phyloP scores from a whole-genome alignment of 2,329 filamentous ascomycete genomes.

The Truncatella angustata region DNA sequence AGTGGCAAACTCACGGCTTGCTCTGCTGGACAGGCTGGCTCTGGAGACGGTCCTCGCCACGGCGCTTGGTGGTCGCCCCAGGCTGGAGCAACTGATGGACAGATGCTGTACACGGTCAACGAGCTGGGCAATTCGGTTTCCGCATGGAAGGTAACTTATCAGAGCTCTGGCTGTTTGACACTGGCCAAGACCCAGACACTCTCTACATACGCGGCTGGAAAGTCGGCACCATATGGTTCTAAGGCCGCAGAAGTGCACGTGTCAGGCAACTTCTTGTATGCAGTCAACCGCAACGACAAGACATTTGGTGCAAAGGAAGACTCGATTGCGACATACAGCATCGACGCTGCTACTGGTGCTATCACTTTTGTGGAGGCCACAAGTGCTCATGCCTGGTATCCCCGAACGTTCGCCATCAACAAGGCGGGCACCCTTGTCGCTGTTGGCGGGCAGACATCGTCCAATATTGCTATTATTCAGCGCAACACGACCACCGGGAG shows the following conservation, averaged over 20 bases:
- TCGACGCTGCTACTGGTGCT: slow-evolving; percentile 3
- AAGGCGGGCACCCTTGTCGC: slow-evolving; percentile 11
- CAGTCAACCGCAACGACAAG: slow-evolving; percentile 13
- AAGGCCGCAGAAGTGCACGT: slow-evolving; percentile 57
- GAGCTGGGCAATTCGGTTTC: slow-evolving; percentile 51
- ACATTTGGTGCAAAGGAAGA: slow-evolving; percentile 11
- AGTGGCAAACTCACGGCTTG: slow-evolving; percentile 46
- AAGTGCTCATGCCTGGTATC: slow-evolving; percentile 11
- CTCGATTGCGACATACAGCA: slow-evolving; percentile 11
- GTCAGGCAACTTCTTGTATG: slow-evolving; percentile 31
- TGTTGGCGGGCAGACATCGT: slow-evolving; percentile 13
- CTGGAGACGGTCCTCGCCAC: slow-evolving; percentile 53
- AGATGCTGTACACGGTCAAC: slow-evolving; percentile 41
- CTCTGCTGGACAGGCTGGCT: slow-evolving; percentile 35
- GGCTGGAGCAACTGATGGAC: slow-evolving; percentile 22
- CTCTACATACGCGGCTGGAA: slow-evolving; percentile 41
- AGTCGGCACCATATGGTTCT: slow-evolving; percentile 40
- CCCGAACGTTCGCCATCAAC: slow-evolving; percentile 12
- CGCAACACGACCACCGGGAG: slow-evolving; percentile 8
- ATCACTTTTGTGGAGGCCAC: slow-evolving; percentile 7
- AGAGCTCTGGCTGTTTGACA: slow-evolving; percentile 36
- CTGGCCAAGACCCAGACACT: slow-evolving; percentile 45
- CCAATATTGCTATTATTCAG: slow-evolving; percentile 12
- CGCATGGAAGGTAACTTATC: slow-evolving; percentile 47
- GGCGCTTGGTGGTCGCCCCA: slow-evolving; percentile 46